Evolutionary conservation across 305 asterid species (phyloP).

Genomic region (Solanum aculeatissimum): DNA sequence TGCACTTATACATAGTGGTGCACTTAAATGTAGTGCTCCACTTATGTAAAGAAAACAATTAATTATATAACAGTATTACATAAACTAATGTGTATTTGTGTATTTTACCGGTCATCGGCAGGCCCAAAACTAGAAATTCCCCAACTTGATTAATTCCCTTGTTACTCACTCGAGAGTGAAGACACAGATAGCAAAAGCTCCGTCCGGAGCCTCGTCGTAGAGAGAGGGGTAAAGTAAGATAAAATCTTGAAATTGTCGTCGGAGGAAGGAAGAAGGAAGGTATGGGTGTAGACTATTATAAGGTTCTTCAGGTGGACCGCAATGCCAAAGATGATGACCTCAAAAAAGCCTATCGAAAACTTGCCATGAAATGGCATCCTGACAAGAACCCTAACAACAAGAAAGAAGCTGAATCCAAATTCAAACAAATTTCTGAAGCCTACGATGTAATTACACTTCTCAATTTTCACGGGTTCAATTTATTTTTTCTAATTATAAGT

Average conservation of each 20-base stretch:
- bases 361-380: constrained; percentile 91
- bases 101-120: background rate
- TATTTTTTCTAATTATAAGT: background rate
- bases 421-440: constrained; percentile 84
- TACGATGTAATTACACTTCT: constrained; percentile 43
- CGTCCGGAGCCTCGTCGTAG: background rate
- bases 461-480: background rate
- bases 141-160: background rate
- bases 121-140: background rate
- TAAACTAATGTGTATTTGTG: background rate
- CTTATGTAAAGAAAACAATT: too few species aligned
- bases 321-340: constrained; percentile 77
- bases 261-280: background rate
- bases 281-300: constrained; percentile 82
- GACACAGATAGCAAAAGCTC: background rate
- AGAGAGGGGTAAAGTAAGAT: background rate
- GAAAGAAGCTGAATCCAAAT: constrained; percentile 77
- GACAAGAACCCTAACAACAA: constrained; percentile 80
- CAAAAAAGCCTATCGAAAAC: constrained; percentile 75
- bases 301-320: constrained; percentile 66
- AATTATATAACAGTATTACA: too few species aligned
- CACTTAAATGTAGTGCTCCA: too few species aligned
- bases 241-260: background rate
- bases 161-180: background rate
- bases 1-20: too few species aligned